These are phyloP conservation scores for Curvularia spicifera DNA, from an alignment of 2,329 filamentous ascomycete species.

Conservation along the genomic window DNA sequence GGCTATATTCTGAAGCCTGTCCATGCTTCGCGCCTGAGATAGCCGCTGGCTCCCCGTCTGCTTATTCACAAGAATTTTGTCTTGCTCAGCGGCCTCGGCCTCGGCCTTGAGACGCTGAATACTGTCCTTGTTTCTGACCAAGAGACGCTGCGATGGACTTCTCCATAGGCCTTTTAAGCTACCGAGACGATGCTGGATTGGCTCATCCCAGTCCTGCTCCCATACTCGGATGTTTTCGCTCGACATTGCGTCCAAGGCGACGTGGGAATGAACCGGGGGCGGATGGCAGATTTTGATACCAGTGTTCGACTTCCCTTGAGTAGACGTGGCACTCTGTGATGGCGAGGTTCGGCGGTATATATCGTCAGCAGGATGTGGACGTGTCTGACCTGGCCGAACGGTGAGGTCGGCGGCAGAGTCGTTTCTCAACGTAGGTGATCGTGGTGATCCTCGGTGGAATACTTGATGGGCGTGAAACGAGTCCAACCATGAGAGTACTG, in stretches of 20 bases:
- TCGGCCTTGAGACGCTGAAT: conserved; percentile 6
- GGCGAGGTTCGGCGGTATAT: neutral
- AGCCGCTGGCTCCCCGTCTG: neutral
- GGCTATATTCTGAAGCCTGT: conserved; percentile 18
- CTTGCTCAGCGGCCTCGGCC: conserved; percentile 3
- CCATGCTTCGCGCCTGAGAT: conserved; percentile 12
- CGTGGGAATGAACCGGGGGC: neutral
- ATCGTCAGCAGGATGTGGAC: neutral
- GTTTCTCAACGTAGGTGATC: conserved; percentile 2
- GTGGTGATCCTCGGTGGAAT: conserved; percentile 4
- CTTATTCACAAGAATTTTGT: neutral
- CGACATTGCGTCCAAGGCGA: neutral
- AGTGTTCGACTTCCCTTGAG: neutral
- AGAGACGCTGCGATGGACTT: conserved; percentile 8
- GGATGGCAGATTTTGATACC: conserved; percentile 1
- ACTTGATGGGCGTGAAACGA: conserved; percentile 11
- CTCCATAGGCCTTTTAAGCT: conserved; percentile 12
- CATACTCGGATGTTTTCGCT: conserved; percentile 7
- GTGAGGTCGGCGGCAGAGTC: conserved; percentile 16
- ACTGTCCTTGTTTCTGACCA: conserved; percentile 14
- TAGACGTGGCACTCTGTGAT: neutral
- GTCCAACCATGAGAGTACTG: conserved; percentile 14
- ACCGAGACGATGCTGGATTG: conserved; percentile 12
- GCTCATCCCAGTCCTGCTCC: conserved; percentile 16
- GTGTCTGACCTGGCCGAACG: conserved; percentile 3